Base-by-base conservation (phyloP, 495 filamentous ascomycete genomes). In the Lineolata rhizophorae region DNA sequence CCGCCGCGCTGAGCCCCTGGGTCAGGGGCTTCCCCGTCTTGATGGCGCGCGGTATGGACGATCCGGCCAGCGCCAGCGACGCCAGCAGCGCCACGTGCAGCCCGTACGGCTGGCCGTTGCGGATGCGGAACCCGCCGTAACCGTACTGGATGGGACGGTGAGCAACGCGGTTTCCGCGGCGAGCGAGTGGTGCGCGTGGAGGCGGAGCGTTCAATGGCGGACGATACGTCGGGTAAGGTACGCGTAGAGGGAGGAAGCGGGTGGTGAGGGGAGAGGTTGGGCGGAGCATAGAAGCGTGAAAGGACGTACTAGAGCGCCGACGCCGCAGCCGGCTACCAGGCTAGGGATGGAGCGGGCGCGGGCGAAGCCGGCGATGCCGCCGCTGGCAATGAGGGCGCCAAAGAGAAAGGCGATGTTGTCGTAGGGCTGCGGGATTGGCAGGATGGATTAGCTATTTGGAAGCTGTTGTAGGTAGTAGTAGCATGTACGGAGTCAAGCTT, bases 331-430 rank as follows among this genome's bases (percentile, higher is more conserved):
- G 14, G 87, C 87, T 1, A 62, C 65, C 38, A 95, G 58, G 11
- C 82, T 91, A 24, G 85, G 85, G 37, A 84, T 49, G 16, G 83
- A 93, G 35, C 78, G 71, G 0, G 82, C 87, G 46, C 72, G 72
- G 20, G 61, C 57, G 53, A 75, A 97, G 46, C 87, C 87, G 43
- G 76, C 75, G 32, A 72, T 70, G 37, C 87, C 87, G 41, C 87
- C 87, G 27, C 74, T 58, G 30, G 81, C 81, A 38, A 82, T 93
- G 18, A 97, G 62, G 42, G 67, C 60, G 32, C 73, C 76, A 51
- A 97, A 74, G 43, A 76, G 42, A 52, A 72, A 73, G 31, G 85
- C 80, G 42, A 70, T 61, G 40, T 48, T 46, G 36, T 57, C 51
- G 40, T 57, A 50, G 29, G 50, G 39, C 47, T 32, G 14, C 5